phyloP scores from a whole-genome alignment of 805 yeast species.

The Lipomyces mesembrius region DNA sequence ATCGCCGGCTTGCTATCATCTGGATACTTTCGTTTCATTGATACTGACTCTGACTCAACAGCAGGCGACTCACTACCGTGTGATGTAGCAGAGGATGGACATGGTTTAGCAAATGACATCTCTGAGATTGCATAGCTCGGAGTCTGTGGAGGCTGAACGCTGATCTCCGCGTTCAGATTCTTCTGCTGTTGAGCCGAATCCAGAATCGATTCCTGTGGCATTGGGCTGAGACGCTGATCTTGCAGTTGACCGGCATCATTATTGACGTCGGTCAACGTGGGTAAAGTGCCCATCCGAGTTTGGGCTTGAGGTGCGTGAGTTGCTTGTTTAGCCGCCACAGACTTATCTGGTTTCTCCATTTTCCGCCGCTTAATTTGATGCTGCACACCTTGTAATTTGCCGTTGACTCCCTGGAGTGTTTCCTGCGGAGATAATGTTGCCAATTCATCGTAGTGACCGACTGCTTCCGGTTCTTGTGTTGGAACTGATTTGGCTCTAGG shows the following conservation, averaged over 20 bases:
- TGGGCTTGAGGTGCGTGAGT: background rate
- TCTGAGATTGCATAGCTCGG: slow-evolving; percentile 1
- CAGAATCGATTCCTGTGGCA: background rate
- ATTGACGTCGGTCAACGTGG: background rate
- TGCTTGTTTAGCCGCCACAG: background rate
- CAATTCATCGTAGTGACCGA: background rate
- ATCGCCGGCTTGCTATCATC: background rate
- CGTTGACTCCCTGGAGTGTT: background rate
- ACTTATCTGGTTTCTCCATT: background rate
- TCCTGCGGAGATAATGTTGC: background rate
- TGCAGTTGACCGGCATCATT: background rate
- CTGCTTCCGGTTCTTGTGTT: background rate
- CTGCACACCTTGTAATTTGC: background rate
- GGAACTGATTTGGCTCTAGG: background rate
- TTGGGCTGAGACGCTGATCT: background rate
- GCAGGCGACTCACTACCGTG: slow-evolving; percentile 7
- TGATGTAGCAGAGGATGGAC: slow-evolving; percentile 10
- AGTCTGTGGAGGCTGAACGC: slow-evolving; percentile 6
- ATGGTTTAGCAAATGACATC: slow-evolving; percentile 10
- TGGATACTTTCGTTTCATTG: slow-evolving; percentile 8
- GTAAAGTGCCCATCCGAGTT: background rate
- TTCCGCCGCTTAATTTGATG: background rate
- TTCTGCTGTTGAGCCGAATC: background rate
- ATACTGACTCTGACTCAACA: background rate
- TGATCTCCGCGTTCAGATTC: background rate